These are phyloP conservation scores for Erythrobasidium hasegawianum DNA, from an alignment of 1,284 basidiomycete genomes.

Conservation along the genomic window DNA sequence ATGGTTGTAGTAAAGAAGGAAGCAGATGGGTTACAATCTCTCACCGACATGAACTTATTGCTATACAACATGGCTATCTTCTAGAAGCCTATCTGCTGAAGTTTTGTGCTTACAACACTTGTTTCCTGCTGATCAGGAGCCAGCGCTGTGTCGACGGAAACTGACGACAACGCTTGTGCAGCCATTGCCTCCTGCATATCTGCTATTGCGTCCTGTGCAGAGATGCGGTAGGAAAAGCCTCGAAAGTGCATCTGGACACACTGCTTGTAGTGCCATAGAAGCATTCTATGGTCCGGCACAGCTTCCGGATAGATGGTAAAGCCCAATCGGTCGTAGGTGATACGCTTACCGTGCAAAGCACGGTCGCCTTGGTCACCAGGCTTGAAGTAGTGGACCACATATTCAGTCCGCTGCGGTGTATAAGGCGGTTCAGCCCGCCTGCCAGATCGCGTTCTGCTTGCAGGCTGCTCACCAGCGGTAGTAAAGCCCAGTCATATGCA, in stretches of 20 bases:
- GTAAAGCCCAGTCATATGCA: constrained; percentile 9
- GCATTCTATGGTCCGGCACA: background rate
- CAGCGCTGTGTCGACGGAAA: no score
- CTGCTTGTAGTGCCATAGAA: constrained; percentile 15
- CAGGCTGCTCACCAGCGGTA: background rate
- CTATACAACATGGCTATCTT: no score
- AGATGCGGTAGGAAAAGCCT: constrained; percentile 5
- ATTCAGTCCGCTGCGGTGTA: no score
- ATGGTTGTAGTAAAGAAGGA: constrained; percentile 3
- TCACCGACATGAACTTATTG: no score
- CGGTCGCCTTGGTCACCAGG: background rate
- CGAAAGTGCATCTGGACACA: constrained; percentile 10
- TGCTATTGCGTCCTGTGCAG: background rate
- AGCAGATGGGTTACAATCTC: no score
- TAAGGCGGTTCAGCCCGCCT: no score
- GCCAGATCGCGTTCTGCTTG: constrained; percentile 1
- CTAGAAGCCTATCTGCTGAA: no score
- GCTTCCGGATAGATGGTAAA: no score
- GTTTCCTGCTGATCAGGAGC: no score
- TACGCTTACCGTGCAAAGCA: constrained; percentile 3
- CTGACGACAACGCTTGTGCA: no score
- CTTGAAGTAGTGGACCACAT: constrained; percentile 1
- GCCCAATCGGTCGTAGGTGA: background rate
- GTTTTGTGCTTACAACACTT: no score
- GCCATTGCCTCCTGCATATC: no score